Evolutionary conservation across 352 stramenopile genomes (phyloP).

Genomic region (Phytophthora sojae): DNA sequence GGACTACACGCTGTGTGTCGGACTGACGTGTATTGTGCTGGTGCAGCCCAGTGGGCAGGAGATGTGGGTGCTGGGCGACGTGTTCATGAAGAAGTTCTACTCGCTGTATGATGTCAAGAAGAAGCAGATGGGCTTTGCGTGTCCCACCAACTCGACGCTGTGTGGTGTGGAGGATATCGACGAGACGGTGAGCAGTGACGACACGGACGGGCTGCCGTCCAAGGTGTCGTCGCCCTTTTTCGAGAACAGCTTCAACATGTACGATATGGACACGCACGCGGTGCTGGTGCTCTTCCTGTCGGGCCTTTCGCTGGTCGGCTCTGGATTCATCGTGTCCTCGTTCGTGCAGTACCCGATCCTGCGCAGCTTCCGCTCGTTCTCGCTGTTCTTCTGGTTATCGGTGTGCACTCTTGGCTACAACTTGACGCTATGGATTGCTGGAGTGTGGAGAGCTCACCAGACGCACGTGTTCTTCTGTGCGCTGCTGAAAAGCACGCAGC

Average conservation of each 20-base stretch:
- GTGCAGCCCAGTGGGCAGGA: constrained; percentile 82
- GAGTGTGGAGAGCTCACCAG: constrained; percentile 46
- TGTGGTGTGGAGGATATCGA: constrained; percentile 54
- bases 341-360: constrained; percentile 75
- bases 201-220: constrained; percentile 24
- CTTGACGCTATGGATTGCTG: constrained; percentile 65
- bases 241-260: constrained; percentile 75
- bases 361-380: constrained; percentile 55
- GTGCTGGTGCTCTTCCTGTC: constrained; percentile 80
- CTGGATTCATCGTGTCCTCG: constrained; percentile 68
- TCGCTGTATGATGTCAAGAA: constrained; percentile 92
- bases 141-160: constrained; percentile 46
- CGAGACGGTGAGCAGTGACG: constrained; percentile 20
- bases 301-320: constrained; percentile 72
- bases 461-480: constrained; percentile 57
- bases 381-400: constrained; percentile 73
- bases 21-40: constrained; percentile 76
- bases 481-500: constrained; percentile 62
- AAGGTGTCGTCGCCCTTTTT: constrained; percentile 48
- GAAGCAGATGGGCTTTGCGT: constrained; percentile 89
- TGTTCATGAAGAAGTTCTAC: constrained; percentile 97
- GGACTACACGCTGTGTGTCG: constrained; percentile 86
- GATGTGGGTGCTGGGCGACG: constrained; percentile 97
- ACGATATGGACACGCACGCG: constrained; percentile 77
- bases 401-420: constrained; percentile 70